Base-by-base conservation (phyloP, 768 basidiomycete species). In the Grammothele lineata region DNA sequence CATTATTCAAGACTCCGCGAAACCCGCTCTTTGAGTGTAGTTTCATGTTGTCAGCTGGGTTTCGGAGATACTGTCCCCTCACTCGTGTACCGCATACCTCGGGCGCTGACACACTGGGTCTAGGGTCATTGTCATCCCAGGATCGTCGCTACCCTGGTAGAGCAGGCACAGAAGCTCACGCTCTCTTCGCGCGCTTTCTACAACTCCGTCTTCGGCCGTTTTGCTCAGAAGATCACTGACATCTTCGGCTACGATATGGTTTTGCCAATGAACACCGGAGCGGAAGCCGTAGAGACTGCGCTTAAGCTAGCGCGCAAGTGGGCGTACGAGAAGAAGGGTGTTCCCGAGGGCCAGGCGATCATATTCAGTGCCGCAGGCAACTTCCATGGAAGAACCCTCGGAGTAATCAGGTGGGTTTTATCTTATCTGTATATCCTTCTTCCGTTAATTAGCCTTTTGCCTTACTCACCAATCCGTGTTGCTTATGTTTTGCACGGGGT, bases 211-310 rank as follows among this genome's bases (percentile, higher is more conserved):
- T 90, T 99, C 56, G 93, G 92, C 0, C 75, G 72, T n/a, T 99
- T 93, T 65, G 92, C 93, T 1, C 76, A 88, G 70, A 78, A 81
- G 64, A 74, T 97, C 49, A 91, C 87, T 1, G 70, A 80, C 48
- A 78, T 88, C 69, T 92, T 95, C 61, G 85, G 85, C 11, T 97
- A 88, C 65, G 94, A 95, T 53, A 93, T 92, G 83, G 92, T 96
- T 2, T 74, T 98, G 8, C 94, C 95, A 19, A 96, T 98, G 93
- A 99, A 99, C 75, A 98, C 95, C 1, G 95, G 95, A 37, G 93
- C 93, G 1, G 96, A 99, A 62, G 96, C 96, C 7, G 96, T 98
- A 45, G 96, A 99, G 71, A 96, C 94, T 0, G 81, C 85, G n/a
- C 67, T 99, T 64, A 99, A 99, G 75, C 76, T 98, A 15, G 85